These are phyloP conservation scores for Eucalyptus pauciflora DNA, from an alignment of 345 rosid species.

Conservation along the genomic window DNA sequence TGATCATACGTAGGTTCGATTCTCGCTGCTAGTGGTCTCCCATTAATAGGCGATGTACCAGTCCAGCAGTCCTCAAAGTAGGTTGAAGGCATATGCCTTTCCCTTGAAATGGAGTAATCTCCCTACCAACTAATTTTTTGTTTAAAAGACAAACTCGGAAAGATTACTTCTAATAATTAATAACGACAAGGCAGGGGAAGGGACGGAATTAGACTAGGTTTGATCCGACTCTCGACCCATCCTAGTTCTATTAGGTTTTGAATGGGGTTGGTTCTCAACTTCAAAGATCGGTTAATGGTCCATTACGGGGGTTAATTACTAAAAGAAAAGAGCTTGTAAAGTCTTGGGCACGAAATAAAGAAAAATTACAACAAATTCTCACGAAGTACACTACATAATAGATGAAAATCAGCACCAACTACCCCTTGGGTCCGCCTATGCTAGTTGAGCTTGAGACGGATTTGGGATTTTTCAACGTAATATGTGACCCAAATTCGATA, in stretches of 20 bases:
- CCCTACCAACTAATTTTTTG: background rate
- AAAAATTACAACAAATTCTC: background rate
- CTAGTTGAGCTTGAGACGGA: background rate
- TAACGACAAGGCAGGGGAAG: background rate
- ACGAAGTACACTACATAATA: background rate
- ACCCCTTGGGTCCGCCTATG: background rate
- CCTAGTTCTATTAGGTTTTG: background rate
- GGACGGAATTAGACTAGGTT: background rate
- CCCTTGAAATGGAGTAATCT: background rate
- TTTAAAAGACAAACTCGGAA: background rate
- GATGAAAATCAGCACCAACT: background rate
- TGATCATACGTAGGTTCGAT: background rate
- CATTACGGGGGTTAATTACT: background rate
- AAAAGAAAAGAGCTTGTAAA: background rate
- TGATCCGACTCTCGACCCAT: background rate
- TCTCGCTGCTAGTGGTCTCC: too few species aligned
- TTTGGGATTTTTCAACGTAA: background rate
- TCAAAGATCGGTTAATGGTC: background rate
- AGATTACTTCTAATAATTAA: background rate
- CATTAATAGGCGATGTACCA: too few species aligned
- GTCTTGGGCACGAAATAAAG: background rate
- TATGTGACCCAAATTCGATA: background rate
- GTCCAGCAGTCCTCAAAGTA: background rate
- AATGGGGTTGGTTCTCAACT: background rate
- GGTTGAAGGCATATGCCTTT: background rate